Evolutionary conservation across 805 yeast genomes (phyloP), one percentile per base, ranked within the genome.

Genomic region (Wickerhamiella sorbophila): DNA sequence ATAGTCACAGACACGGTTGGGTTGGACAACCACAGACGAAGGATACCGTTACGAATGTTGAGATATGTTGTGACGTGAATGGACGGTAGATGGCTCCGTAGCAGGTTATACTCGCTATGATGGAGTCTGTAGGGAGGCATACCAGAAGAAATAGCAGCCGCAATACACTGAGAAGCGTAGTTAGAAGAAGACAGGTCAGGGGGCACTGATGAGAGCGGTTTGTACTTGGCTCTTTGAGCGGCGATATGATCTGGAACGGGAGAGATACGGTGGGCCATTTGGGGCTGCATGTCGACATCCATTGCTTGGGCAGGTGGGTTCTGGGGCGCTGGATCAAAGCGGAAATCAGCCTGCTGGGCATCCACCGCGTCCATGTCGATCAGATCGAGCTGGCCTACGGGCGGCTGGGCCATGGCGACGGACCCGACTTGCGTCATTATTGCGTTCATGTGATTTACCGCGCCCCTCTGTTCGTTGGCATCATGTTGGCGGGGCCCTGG

Each of bases 1-100:
- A 56, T 48, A 3, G 67, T 62, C 18, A 65, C 69, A n/a, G 55
- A 52, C 2, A 63, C 63, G 10, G 59, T 53, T 19, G 69, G 69
- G 45, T 65, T 65, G 31, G 63, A 57, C 6, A 62, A 52, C 70
- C 70, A 65, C 20, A 65, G 51, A 24, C 66, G 51, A 33, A 63
- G 46, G 31, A 65, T 62, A 10, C 66, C 68, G 45, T 65, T 65
- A 18, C 70, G 56, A 31, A 65, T 60, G 45, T 64, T 63, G 26
- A 65, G 50, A 40, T 64, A 65, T 15, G 67, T 63, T 14, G 69
- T 62, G 38, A 65, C 63, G 42, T 64, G 68, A 2, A 56, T 50
- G 31, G 54, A 53, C 22, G 57, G 54, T 36, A 65, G 49, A 8
- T 51, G 52, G n/a, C 51, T 43, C 10, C 64, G 52, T 40, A 64